Evolutionary conservation across 1,139 yeast species (phyloP).

Genomic region (Pichia terricola): DNA sequence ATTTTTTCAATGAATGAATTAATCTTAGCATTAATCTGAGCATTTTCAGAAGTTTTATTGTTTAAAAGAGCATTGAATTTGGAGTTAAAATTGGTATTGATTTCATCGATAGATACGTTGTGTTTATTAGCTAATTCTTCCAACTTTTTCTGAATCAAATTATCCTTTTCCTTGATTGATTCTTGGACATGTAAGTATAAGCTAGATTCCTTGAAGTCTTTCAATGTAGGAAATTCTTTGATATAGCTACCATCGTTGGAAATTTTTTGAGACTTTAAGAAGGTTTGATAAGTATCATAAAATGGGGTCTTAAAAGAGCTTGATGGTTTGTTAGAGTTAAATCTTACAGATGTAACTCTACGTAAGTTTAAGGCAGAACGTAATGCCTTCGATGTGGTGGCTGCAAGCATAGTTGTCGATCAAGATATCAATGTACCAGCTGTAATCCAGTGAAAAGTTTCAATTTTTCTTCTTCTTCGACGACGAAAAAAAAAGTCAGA

Average conservation of each 20-base stretch:
- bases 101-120: conserved; percentile 14
- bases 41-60: conserved; percentile 3
- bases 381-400: too few relatives aligned
- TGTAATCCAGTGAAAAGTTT: too few relatives aligned
- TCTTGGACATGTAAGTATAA: conserved; percentile 13
- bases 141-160: conserved; percentile 19
- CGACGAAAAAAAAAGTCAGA: too few relatives aligned
- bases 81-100: conserved; percentile 15
- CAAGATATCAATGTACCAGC: too few relatives aligned
- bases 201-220: conserved; percentile 17
- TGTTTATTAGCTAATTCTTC: conserved; percentile 15
- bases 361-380: too few relatives aligned
- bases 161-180: conserved; percentile 15
- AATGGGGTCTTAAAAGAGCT: conserved; percentile 5
- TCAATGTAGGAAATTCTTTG: conserved; percentile 13
- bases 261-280: conserved; percentile 41
- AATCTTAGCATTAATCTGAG: conserved; percentile 10
- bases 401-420: too few relatives aligned
- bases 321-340: conserved; percentile 3
- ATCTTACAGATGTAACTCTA: conserved; percentile 5
- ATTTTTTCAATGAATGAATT: conserved; percentile 12
- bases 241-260: conserved; percentile 36
- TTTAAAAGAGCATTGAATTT: conserved; percentile 13
- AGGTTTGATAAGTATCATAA: conserved; percentile 36
- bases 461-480: too few relatives aligned